Evolutionary conservation across 345 rosid genomes (phyloP), one percentile per base, ranked within the genome.

Genomic region (Gossypioides kirkii): DNA sequence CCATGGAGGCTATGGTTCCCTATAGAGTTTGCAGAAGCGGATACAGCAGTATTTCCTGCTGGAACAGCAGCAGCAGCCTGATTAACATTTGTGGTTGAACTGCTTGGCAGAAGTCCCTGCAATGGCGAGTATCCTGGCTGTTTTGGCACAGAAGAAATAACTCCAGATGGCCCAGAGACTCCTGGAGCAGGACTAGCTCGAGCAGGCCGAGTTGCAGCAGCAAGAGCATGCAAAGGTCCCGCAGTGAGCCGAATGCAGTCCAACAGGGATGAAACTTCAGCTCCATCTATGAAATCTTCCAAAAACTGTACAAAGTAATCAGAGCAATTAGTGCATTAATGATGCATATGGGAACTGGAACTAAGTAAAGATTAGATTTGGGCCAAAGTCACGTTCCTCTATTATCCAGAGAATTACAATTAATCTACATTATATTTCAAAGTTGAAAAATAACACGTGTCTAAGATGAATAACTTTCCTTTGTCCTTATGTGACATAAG

Each of bases 201-300:
- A 75, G 99, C 98, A 78, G 99, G 98, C 23, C 98, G 93, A 74
- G 97, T 96, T 49, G 99, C 99, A 55, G 96, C 97, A 13, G 94
- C 94, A 80, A 96, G 89, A 70, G 97, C 97, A 84, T 87, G 89
- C 83, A 96, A 84, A 58, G 98, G 99, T 54, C 98, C 99, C 5
- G 96, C 93, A 78, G 98, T 93, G 46, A 96, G 93, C 70, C 97
- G 96, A 80, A 96, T 93, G 83, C 99, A 93, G 79, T 96, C 99
- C 90, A 96, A 83, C 71, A 96, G 90, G 25, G 97, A 93, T 77
- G 91, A 91, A 79, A 96, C 96, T 84, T 93, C 97, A 45, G 80
- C 98, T 68, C 98, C 99, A 83, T 96, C 93, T 70, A 93, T 93
- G 78, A 93, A 96, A 80, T 91, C 97, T 77, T 96, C 97, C 77